A percentile compares a stretch with the other conserved stretches of the same genome.
phyloP scores from a whole-genome alignment of 805 yeast species.

The Nakazawaea wickerhamii region DNA sequence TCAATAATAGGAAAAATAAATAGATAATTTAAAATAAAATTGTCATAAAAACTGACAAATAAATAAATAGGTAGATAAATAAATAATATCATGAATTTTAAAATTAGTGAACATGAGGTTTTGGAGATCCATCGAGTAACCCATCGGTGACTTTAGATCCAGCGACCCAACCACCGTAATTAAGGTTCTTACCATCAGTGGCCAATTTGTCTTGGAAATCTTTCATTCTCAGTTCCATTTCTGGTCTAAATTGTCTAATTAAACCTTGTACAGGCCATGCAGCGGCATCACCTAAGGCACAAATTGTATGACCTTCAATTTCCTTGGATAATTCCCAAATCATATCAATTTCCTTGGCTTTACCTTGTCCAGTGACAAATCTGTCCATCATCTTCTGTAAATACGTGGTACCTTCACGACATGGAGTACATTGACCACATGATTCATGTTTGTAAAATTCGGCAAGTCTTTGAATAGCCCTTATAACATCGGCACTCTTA shows the following conservation, averaged over 20 bases:
- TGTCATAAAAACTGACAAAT: background rate
- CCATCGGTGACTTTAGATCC: slow-evolving; percentile 58
- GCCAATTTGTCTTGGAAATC: slow-evolving; percentile 44
- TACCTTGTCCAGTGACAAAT: slow-evolving; percentile 73
- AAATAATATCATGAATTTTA: background rate
- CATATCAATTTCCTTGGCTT: slow-evolving; percentile 77
- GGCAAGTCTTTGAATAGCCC: slow-evolving; percentile 81
- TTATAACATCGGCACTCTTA: slow-evolving; percentile 76
- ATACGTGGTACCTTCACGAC: slow-evolving; percentile 93
- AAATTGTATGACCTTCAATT: slow-evolving; percentile 87
- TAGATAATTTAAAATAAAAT: slow-evolving; percentile 5
- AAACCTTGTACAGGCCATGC: slow-evolving; percentile 93
- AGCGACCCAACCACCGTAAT: slow-evolving; percentile 76
- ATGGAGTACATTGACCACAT: slow-evolving; percentile 93
- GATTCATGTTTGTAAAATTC: slow-evolving; percentile 89
- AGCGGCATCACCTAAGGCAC: slow-evolving; percentile 91
- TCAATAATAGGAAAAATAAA: slow-evolving; percentile 13
- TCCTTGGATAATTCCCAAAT: slow-evolving; percentile 79
- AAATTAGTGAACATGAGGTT: slow-evolving; percentile 28
- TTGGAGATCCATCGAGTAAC: slow-evolving; percentile 53
- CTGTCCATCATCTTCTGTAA: slow-evolving; percentile 80
- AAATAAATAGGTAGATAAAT: background rate
- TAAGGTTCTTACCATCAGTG: slow-evolving; percentile 35
- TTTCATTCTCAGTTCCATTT: slow-evolving; percentile 69
- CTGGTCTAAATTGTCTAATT: slow-evolving; percentile 79